Conservation (phyloP, 1,284 basidiomycete genomes). For the Ceratobasidium papillatum region DNA sequence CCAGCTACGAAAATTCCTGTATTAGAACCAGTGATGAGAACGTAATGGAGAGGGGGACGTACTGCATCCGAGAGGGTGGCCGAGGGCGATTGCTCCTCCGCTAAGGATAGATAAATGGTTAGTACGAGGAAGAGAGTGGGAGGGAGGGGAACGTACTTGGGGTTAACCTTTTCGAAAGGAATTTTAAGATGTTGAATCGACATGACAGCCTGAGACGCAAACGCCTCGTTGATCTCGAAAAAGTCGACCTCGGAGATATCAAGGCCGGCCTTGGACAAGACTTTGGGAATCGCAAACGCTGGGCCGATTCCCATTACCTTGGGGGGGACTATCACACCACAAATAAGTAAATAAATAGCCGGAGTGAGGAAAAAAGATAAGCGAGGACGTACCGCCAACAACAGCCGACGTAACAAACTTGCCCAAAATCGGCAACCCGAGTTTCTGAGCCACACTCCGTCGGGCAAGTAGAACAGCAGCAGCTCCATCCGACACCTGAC, state of each 20-base stretch:
- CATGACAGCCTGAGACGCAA: conserved; percentile 85
- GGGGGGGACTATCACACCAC: conserved; percentile 43
- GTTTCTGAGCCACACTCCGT: conserved; percentile 85
- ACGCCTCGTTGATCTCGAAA: conserved; percentile 95
- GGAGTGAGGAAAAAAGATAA: neutral
- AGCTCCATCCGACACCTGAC: conserved; percentile 97
- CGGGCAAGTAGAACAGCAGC: conserved; percentile 92
- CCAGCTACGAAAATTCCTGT: too few relatives aligned
- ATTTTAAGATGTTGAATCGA: conserved; percentile 79
- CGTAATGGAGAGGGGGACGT: conserved; percentile 51
- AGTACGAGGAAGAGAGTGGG: neutral
- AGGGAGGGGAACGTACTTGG: conserved; percentile 54
- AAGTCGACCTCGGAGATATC: conserved; percentile 84
- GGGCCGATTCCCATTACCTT: conserved; percentile 71
- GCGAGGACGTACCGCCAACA: conserved; percentile 66
- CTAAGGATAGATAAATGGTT: conserved; percentile 2
- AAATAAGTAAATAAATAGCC: conserved; percentile 7
- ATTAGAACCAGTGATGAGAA: conserved; percentile 35
- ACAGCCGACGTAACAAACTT: conserved; percentile 85
- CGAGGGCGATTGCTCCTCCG: conserved; percentile 91
- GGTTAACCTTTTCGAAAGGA: conserved; percentile 82
- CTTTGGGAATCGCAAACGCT: conserved; percentile 89
- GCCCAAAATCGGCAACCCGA: conserved; percentile 90
- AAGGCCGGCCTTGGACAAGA: conserved; percentile 79
- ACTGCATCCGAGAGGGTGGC: conserved; percentile 85